These are phyloP conservation scores for Hemileccinum rubropunctum DNA, from an alignment of 768 basidiomycete species.

Conservation along the genomic window DNA sequence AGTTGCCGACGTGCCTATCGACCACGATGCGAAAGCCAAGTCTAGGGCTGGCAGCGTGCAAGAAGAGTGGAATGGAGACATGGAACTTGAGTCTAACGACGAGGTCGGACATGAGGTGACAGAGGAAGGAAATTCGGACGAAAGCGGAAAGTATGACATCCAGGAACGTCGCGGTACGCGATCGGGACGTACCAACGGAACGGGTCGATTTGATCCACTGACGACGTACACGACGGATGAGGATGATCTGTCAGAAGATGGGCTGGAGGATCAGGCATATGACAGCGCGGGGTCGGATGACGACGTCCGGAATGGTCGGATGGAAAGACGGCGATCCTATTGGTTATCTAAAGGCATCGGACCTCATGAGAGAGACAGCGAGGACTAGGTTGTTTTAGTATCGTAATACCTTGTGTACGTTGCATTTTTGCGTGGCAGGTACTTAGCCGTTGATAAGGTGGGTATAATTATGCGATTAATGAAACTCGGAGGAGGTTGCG, in stretches of 20 bases:
- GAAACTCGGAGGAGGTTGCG: too few relatives aligned
- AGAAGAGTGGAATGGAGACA: conserved; percentile 42
- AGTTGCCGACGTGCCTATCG: conserved; percentile 19
- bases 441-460: neutral
- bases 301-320: conserved; percentile 8
- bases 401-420: neutral
- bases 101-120: conserved; percentile 4
- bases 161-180: conserved; percentile 41
- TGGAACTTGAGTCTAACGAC: conserved; percentile 27
- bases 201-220: conserved; percentile 31
- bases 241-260: conserved; percentile 27
- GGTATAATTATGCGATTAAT: conserved; percentile 3
- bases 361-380: conserved; percentile 21
- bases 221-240: conserved; percentile 53
- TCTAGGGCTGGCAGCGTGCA: conserved; percentile 25
- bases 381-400: neutral
- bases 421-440: neutral
- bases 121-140: conserved; percentile 38
- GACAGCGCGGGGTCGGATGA: conserved; percentile 24
- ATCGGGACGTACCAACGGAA: conserved; percentile 46
- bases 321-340: conserved; percentile 41
- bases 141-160: conserved; percentile 58
- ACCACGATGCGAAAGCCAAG: conserved; percentile 8
- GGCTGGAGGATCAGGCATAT: conserved; percentile 27
- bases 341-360: conserved; percentile 57